Evolutionary conservation across 1,284 basidiomycete species (phyloP).

Genomic region (Anthracocystis panici-leucophaei): DNA sequence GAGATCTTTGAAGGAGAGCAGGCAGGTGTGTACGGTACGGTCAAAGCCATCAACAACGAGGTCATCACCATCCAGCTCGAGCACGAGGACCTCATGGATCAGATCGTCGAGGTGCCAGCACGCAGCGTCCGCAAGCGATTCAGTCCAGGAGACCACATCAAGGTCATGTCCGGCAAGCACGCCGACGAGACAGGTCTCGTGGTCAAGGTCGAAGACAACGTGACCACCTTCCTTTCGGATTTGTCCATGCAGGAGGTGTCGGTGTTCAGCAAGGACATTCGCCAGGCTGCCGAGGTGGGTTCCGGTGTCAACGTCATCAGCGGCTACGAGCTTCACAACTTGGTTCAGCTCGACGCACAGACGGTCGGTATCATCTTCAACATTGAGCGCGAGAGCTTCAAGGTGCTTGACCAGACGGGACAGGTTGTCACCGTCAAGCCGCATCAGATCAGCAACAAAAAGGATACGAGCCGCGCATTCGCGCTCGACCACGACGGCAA

Average conservation of each 20-base stretch:
- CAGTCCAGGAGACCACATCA: constrained; percentile 97
- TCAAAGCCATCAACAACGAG: constrained; percentile 88
- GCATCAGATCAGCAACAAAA: constrained; percentile 88
- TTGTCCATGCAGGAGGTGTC: constrained; percentile 95
- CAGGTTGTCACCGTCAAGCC: constrained; percentile 85
- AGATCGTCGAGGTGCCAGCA: constrained; percentile 84
- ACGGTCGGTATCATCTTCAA: constrained; percentile 98
- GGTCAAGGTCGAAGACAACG: constrained; percentile 82
- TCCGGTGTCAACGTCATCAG: constrained; percentile 88
- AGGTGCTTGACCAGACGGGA: constrained; percentile 93
- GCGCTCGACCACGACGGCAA: constrained; percentile 91
- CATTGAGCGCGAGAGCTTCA: constrained; percentile 93
- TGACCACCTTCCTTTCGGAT: constrained; percentile 97
- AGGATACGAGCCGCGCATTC: constrained; percentile 84
- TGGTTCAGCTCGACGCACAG: constrained; percentile 93
- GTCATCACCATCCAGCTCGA: constrained; percentile 82
- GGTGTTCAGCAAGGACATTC: constrained; percentile 96
- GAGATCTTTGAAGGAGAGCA: constrained; percentile 98
- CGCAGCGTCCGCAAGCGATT: constrained; percentile 92
- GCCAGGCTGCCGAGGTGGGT: constrained; percentile 95
- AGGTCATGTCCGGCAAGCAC: constrained; percentile 95
- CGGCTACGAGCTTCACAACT: constrained; percentile 93
- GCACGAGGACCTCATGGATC: constrained; percentile 84
- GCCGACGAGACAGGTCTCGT: constrained; percentile 95
- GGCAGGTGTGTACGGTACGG: constrained; percentile 88